Base-by-base conservation (phyloP, 495 filamentous ascomycete species). In the Arthonia radiata region DNA sequence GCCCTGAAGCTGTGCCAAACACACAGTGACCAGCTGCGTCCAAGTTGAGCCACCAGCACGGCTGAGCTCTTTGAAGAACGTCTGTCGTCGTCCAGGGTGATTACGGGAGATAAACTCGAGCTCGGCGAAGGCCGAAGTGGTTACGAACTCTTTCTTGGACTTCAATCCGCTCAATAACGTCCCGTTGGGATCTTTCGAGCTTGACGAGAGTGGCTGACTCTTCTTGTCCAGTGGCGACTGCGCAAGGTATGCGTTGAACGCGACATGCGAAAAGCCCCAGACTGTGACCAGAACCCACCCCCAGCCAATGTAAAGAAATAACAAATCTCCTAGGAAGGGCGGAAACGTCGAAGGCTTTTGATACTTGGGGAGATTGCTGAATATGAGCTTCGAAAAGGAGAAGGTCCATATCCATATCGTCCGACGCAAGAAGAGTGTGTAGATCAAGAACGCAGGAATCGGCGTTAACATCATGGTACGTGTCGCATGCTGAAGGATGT, bases 121-220 rank as follows among this genome's bases (percentile, higher is more conserved):
- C 43, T 97, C 86, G 75, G 81, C 89, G 51, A 91, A 78, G 14
- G 86, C 83, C 43, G 83, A 83, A 3, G 64, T 51, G 52, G 50
- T 60, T 19, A 60, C 54, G n/a, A 64, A 39, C 22, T 64, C 48
- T 34, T 71, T 77, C 44, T 63, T 81, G 12, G 71, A 64, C 34
- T 68, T 79, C 25, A 97, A 48, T 1, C 86, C 86, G 29, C 66
- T 76, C 24, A 94, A 43, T 22, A 97, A 53, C 38, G 71, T 91
- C 18, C 79, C 83, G 37, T 89, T 97, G 1, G 86, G 81, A 49
- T 94, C 89, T 35, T 67, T 74, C 3, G 78, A 75, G 29, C 80
- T 72, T 7, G 59, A 53, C 1, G 79, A 89, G 13, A 97, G 56
- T n/a, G 81, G 79, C 37, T 75, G 67, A 2, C 58, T 68, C 32